These are phyloP conservation scores for Atalantia buxifolia DNA, from an alignment of 345 rosid genomes.

Conservation along the genomic window DNA sequence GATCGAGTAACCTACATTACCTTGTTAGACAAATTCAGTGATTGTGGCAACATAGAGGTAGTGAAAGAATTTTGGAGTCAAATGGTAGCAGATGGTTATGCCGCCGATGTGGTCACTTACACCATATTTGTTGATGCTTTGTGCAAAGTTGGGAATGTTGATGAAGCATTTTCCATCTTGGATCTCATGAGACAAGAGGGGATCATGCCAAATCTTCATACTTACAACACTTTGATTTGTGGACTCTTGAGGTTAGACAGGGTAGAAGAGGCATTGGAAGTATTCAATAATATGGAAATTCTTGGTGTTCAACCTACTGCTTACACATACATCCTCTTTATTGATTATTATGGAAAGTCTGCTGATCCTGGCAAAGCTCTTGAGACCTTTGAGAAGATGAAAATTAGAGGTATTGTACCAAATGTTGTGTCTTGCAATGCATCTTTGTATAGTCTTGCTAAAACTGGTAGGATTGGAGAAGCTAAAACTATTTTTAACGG, in stretches of 20 bases:
- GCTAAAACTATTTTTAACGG: constrained; percentile 69
- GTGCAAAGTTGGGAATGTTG: constrained; percentile 58
- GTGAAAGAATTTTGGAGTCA: constrained; percentile 76
- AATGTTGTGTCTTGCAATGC: constrained; percentile 84
- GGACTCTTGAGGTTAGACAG: constrained; percentile 62
- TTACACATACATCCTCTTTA: constrained; percentile 75
- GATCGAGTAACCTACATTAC: constrained; percentile 79
- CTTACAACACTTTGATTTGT: constrained; percentile 75
- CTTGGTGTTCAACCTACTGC: constrained; percentile 69
- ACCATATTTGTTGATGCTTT: constrained; percentile 74
- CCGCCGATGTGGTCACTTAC: constrained; percentile 74
- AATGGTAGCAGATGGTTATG: constrained; percentile 84
- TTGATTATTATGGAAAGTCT: constrained; percentile 84
- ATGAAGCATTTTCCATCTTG: constrained; percentile 60
- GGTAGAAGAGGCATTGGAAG: constrained; percentile 56
- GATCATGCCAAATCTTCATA: constrained; percentile 69
- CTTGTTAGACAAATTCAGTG: constrained; percentile 73
- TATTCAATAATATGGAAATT: constrained; percentile 58
- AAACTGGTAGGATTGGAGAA: constrained; percentile 59
- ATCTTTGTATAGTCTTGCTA: constrained; percentile 76
- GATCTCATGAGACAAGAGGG: constrained; percentile 65
- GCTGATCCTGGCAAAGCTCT: constrained; percentile 63
- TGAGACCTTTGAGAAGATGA: constrained; percentile 79
- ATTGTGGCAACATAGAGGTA: constrained; percentile 58
- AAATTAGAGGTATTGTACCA: constrained; percentile 69